Evolutionary conservation across 352 stramenopile genomes (phyloP).

Genomic region (Globisporangium echinulatum): DNA sequence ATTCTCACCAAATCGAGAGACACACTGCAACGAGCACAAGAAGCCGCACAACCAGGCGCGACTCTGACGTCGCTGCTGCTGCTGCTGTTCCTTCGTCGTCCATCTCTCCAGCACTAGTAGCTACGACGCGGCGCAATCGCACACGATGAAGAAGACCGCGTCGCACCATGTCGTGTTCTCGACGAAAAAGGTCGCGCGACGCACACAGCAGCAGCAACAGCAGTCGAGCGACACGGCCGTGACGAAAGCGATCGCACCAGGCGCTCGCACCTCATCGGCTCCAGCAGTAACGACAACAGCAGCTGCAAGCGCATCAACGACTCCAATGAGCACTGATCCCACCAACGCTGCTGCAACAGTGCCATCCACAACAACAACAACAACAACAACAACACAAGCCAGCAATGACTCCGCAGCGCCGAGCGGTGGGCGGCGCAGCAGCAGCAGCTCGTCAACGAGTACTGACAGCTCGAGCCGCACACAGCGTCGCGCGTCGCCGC

Average conservation of each 20-base stretch:
- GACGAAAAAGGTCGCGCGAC: constrained; percentile 45
- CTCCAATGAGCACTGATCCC: background rate
- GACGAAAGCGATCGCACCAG: no score
- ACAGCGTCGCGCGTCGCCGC: constrained; percentile 8
- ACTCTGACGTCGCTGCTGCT: background rate
- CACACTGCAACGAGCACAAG: background rate
- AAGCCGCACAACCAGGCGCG: background rate
- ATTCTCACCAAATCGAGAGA: background rate
- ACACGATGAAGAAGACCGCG: constrained; percentile 22
- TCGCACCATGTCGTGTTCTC: constrained; percentile 54
- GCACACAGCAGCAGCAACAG: constrained; percentile 23
- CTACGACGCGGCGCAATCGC: background rate
- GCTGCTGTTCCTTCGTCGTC: no score
- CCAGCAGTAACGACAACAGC: constrained; percentile 5
- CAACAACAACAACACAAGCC: no score
- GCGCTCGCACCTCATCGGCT: no score
- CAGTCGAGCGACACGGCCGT: background rate
- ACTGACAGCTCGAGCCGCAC: constrained; percentile 18
- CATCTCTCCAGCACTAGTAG: no score
- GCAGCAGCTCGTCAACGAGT: constrained; percentile 1
- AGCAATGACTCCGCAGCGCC: no score
- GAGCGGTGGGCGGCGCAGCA: background rate
- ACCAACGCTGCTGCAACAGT: no score
- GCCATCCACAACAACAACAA: no score
- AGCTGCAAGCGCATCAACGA: constrained; percentile 4